Evolutionary conservation across 2,329 filamentous ascomycete species (phyloP), one percentile per base, ranked within the genome.

Genomic region (Colletotrichum higginsianum): DNA sequence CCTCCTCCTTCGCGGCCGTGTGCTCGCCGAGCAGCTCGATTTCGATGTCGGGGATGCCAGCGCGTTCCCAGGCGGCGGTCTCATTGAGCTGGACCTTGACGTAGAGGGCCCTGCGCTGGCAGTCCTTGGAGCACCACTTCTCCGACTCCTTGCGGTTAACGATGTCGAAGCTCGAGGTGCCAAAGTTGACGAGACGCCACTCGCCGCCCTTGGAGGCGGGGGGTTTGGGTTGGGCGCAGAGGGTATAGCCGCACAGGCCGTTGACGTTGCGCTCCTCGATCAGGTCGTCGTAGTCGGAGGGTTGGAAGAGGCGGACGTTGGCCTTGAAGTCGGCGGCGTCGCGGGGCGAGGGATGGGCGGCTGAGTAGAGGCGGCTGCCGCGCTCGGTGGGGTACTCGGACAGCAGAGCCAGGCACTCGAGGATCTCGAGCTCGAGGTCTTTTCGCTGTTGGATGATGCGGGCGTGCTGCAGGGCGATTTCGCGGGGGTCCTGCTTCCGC

Each of bases 221-320:
- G 42, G 87, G 85, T 49, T 90, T 91, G n/a, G 89, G 86, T 18
- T 87, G 87, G 0, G 89, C 83, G 80, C 96, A 99, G 38, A 98
- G 86, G 0, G 89, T 86, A 80, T 98, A 98, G 1, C 95, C 96
- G 82, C 96, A 99, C 23, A 89, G 87, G 53, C 88, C 89, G 76
- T 94, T 92, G 75, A 94, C 92, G 80, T 97, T 97, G 77, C 96
- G 93, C 85, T 99, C 96, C 74, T 93, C 89, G 72, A 98, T 91
- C 61, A 98, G 85, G 74, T 94, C 93, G 78, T 98, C 94, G 84
- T 97, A 97, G 84, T 99, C 96, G 64, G 89, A 87, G 0, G 95
- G 94, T 79, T 96, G 94, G 82, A 98, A 98, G 53, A 90, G 86
- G 12, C 87, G 84, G 30, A 98, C 84, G 46, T 90, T 87, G 4